These are phyloP conservation scores for Dichotomopilus funicola DNA, from an alignment of 2,329 filamentous ascomycete species.

Conservation along the genomic window DNA sequence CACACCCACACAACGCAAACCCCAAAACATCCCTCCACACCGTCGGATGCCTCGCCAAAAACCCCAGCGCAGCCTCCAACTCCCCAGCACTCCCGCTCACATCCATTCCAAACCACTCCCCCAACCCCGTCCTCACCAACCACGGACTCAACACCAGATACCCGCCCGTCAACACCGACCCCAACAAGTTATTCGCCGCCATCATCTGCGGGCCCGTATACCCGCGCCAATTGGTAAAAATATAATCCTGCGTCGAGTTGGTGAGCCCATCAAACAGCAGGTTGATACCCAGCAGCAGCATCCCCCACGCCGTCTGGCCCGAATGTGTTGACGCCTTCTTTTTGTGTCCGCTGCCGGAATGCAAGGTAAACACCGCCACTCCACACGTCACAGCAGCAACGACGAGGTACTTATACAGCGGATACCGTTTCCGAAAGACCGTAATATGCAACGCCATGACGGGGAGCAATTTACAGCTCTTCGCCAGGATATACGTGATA, in stretches of 20 bases:
- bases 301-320: conserved; percentile 66
- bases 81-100: conserved; percentile 63
- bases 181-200: conserved; percentile 92
- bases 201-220: conserved; percentile 98
- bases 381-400: conserved; percentile 85
- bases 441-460: conserved; percentile 97
- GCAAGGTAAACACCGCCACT: conserved; percentile 90
- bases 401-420: conserved; percentile 93
- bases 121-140: conserved; percentile 60
- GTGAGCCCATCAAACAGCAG: conserved; percentile 92
- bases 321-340: conserved; percentile 34
- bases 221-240: conserved; percentile 72
- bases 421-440: conserved; percentile 81
- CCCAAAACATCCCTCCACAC: conserved; percentile 84
- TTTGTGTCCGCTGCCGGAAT: conserved; percentile 58
- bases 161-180: conserved; percentile 64
- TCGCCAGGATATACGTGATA: conserved; percentile 93
- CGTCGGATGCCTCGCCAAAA: conserved; percentile 70
- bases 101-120: conserved; percentile 62
- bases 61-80: conserved; percentile 69
- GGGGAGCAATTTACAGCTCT: conserved; percentile 96
- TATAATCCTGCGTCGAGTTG: conserved; percentile 93
- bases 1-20: conserved; percentile 82
- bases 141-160: conserved; percentile 78
- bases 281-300: conserved; percentile 80